Evolutionary conservation across 164 flowering plant species (phyloP).

Genomic region (Malania oleifera): DNA sequence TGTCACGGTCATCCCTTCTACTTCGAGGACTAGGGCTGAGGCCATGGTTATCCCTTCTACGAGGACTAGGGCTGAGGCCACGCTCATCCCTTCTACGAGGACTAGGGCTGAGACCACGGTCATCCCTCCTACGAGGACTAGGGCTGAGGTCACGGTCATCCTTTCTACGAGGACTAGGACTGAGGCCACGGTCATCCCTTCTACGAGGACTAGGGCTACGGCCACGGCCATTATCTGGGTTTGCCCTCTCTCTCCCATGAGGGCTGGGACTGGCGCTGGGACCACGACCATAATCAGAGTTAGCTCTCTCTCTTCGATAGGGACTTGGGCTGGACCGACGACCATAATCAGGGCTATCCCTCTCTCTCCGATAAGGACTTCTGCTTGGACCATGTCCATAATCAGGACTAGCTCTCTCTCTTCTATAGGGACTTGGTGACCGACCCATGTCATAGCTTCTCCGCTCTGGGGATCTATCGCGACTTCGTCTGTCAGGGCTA

Average conservation of each 20-base stretch:
- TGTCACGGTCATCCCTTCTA: not conserved
- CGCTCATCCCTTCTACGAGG: slow-evolving; percentile 18
- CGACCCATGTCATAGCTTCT: slow-evolving; percentile 38
- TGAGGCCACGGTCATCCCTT: not conserved
- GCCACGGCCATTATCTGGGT: slow-evolving; percentile 9
- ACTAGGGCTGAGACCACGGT: slow-evolving; percentile 18
- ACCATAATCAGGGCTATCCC: slow-evolving; percentile 89
- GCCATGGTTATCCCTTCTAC: slow-evolving; percentile 1
- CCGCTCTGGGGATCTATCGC: slow-evolving; percentile 39
- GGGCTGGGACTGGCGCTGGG: slow-evolving; percentile 19
- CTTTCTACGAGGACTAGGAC: slow-evolving; percentile 16
- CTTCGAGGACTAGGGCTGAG: slow-evolving; percentile 14
- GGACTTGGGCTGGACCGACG: slow-evolving; percentile 39
- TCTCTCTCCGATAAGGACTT: slow-evolving; percentile 52
- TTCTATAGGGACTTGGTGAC: slow-evolving; percentile 28
- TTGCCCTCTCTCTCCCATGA: not conserved
- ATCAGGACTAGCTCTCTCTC: slow-evolving; percentile 2
- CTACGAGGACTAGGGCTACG: slow-evolving; percentile 18
- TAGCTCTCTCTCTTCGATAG: slow-evolving; percentile 28
- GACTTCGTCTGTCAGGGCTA: slow-evolving; percentile 3
- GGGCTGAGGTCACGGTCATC: slow-evolving; percentile 20
- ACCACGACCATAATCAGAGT: slow-evolving; percentile 44
- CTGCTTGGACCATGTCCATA: not conserved
- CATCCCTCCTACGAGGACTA: slow-evolving; percentile 14
- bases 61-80: not conserved